Base-by-base conservation (phyloP, 2,329 filamentous ascomycete genomes). In the Fusarium nygamai region DNA sequence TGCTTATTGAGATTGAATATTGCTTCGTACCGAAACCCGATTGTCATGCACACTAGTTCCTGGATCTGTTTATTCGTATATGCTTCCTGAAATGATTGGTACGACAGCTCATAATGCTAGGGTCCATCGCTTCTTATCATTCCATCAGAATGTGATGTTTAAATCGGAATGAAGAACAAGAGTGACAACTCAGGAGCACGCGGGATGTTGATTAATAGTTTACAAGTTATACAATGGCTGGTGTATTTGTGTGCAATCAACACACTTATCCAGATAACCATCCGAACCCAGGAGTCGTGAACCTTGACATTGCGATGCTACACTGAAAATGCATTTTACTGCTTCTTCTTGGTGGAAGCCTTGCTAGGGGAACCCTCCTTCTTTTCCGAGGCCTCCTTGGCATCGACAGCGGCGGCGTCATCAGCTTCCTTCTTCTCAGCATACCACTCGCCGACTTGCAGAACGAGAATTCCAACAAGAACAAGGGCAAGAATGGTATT, bases 401-500 rank as follows among this genome's bases (percentile, higher is more conserved):
- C 89, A 73, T 81, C 86, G 82, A 86, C 84, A 76, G 92, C 87
- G 81, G 90, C 89, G 64, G 89, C 87, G 83, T 98, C 95, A 81
- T 95, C 93, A 79, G 88, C 88, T 84, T 98, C 95, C 85, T 97
- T 97, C 81, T 94, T 89, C 88, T 98, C 95, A 33, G 96, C 96
- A 85, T 99, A 99, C 96, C 96, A 98, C 88, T 98, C 94, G 17
- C 96, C 96, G 27, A 94, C 94, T 89, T 99, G 96, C 80, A 99
- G 85, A 39, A 98, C 94, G 74, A 99, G 82, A 16, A 99, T 94
- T 10, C 96, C 96, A 7, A 98, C 92, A 61, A 99, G 85, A 36
- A 99, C 94, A 50, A 99, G 88, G 41, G 96, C 96, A 65, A 98
- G 85, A 81, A 99, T 99, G 7, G 96, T 98, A 84, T 99, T 98